These are phyloP conservation scores for Cyclotella atomus DNA, from an alignment of 108 stramenopile species.

Conservation along the genomic window DNA sequence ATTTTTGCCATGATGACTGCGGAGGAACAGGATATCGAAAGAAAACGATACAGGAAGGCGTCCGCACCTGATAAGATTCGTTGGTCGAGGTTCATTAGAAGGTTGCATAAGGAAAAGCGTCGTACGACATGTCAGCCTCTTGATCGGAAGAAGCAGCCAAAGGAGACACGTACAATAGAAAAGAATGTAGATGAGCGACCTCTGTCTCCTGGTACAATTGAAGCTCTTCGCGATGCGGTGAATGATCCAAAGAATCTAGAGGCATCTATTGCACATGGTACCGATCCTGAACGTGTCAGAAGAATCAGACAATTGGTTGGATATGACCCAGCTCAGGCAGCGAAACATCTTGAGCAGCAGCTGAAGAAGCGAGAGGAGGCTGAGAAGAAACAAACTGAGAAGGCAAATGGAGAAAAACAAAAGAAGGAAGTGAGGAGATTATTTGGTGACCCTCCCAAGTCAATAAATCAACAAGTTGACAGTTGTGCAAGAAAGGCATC, in stretches of 20 bases:
- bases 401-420: background rate
- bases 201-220: background rate
- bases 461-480: background rate
- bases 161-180: background rate
- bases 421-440: background rate
- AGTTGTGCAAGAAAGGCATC: background rate
- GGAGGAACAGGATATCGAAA: background rate
- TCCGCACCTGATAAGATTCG: background rate
- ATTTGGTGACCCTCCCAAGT: slow-evolving; percentile 1
- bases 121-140: background rate
- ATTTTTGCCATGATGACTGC: background rate
- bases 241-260: background rate
- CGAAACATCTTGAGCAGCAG: background rate
- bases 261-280: background rate
- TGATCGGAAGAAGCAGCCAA: too few species aligned
- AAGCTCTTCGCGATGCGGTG: background rate
- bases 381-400: background rate
- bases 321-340: background rate
- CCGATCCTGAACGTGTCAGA: background rate
- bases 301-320: background rate
- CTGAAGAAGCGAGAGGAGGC: background rate
- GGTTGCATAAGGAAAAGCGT: background rate
- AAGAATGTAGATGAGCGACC: background rate
- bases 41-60: background rate
- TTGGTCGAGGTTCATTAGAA: background rate